A percentile compares a stretch with the other conserved stretches of the same genome.
Evolutionary conservation across 108 stramenopile species (phyloP).

Genomic region (Nitzschia palea): DNA sequence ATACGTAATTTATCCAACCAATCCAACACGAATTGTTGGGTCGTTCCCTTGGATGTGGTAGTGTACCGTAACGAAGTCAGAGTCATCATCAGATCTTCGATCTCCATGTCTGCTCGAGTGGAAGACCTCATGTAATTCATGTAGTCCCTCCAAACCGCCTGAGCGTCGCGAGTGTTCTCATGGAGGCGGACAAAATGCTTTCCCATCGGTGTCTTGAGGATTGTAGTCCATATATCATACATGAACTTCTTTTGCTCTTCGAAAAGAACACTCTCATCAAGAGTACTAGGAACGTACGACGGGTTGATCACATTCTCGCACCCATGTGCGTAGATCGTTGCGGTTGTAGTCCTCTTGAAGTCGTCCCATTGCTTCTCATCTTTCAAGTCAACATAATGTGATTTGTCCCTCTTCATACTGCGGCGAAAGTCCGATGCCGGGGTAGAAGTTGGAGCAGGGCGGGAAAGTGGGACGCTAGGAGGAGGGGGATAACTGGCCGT

Average conservation of each 20-base stretch:
- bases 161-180: constrained; percentile 12
- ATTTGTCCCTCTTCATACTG: constrained; percentile 24
- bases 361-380: constrained; percentile 18
- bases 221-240: too few relatives aligned
- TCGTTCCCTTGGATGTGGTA: too few relatives aligned
- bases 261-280: neutral
- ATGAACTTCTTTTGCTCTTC: neutral
- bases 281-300: neutral
- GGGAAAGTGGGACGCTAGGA: neutral
- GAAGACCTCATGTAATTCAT: constrained; percentile 2
- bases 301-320: constrained; percentile 9
- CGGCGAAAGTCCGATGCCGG: constrained; percentile 3
- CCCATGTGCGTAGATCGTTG: constrained; percentile 1
- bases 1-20: neutral
- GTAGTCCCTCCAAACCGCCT: constrained; percentile 9
- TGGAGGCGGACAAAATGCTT: constrained; percentile 4
- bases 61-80: neutral
- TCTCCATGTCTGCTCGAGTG: neutral
- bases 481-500: neutral
- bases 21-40: constrained; percentile 7
- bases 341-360: neutral
- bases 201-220: constrained; percentile 10
- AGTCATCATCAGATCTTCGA: neutral
- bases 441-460: neutral
- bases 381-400: constrained; percentile 7